Conservation (phyloP, 208 protist genomes). For the Acanthamoeba sp. region DNA sequence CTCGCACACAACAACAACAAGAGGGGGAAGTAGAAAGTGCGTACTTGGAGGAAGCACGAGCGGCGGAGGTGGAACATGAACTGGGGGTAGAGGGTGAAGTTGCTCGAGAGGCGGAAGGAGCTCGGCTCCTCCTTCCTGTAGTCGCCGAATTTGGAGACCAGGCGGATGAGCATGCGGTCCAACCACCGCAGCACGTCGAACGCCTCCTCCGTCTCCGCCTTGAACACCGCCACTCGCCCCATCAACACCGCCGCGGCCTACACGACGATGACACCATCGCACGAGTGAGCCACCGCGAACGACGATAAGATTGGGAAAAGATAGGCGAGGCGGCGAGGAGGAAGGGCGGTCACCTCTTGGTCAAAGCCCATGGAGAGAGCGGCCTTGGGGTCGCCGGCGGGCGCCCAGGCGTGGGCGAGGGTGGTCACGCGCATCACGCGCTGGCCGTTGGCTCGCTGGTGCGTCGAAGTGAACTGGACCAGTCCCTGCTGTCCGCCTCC, state of each 20-base stretch:
- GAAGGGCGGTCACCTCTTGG: too few relatives aligned
- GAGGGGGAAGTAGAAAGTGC: background rate
- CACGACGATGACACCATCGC: too few relatives aligned
- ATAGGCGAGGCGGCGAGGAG: background rate
- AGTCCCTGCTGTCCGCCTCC: constrained; percentile 81
- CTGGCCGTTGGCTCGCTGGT: constrained; percentile 92
- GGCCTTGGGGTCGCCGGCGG: constrained; percentile 85
- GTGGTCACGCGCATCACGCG: constrained; percentile 89
- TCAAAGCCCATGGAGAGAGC: constrained; percentile 67
- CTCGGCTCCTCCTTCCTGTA: constrained; percentile 94
- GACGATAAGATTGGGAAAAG: background rate
- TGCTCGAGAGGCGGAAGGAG: constrained; percentile 93
- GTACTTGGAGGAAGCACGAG: constrained; percentile 94
- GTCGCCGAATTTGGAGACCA: constrained; percentile 96
- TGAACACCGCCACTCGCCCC: constrained; percentile 97
- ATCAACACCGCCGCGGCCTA: constrained; percentile 96
- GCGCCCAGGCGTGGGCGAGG: constrained; percentile 81
- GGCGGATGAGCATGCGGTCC: constrained; percentile 98
- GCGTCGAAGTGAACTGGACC: constrained; percentile 96
- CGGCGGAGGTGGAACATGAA: constrained; percentile 99
- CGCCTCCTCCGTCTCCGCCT: constrained; percentile 96
- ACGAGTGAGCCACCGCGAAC: background rate
- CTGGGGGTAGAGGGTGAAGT: constrained; percentile 98
- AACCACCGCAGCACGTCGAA: constrained; percentile 99
- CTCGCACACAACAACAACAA: constrained; percentile 80